phyloP scores from a whole-genome alignment of 192 early-diverging fungal species.

The Coemansia sp. region DNA sequence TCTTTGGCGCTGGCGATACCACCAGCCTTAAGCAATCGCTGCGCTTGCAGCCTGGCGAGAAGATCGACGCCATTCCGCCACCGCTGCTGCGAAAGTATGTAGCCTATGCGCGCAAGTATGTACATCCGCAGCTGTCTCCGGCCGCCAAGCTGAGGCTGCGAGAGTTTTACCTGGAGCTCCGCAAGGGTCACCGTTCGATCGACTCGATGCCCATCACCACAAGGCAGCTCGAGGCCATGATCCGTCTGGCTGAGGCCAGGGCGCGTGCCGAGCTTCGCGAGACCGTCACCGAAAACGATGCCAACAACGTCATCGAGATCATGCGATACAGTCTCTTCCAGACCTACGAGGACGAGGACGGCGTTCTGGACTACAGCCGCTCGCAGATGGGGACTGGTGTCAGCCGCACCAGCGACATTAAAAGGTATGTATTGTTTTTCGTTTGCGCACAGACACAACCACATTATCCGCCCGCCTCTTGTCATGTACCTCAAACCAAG shows the following conservation, averaged over 20 bases:
- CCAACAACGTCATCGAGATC: constrained; percentile 74
- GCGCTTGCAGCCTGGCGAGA: constrained; percentile 55
- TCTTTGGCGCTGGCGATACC: constrained; percentile 1
- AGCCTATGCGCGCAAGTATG: constrained; percentile 79
- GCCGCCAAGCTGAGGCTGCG: constrained; percentile 64
- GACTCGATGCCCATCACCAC: constrained; percentile 80
- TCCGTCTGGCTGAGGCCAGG: constrained; percentile 73
- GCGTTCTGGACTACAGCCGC: constrained; percentile 59
- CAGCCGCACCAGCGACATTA: constrained; percentile 58
- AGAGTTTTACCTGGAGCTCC: constrained; percentile 71
- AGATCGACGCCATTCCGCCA: constrained; percentile 64
- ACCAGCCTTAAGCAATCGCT: constrained; percentile 30
- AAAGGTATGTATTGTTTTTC: constrained; percentile 47
- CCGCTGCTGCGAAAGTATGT: constrained; percentile 79
- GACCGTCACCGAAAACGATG: constrained; percentile 68
- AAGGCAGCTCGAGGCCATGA: constrained; percentile 78
- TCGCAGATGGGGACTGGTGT: constrained; percentile 63
- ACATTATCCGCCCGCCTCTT: no score
- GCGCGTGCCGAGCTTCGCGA: constrained; percentile 77
- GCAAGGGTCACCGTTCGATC: constrained; percentile 60
- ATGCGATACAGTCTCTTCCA: constrained; percentile 70
- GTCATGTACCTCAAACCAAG: no score
- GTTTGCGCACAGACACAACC: constrained; percentile 12
- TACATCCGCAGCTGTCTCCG: constrained; percentile 65
- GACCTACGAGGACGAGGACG: constrained; percentile 60